These are phyloP conservation scores for Ettlia oleoabundans DNA, from an alignment of 139 green algal genomes.

Conservation along the genomic window DNA sequence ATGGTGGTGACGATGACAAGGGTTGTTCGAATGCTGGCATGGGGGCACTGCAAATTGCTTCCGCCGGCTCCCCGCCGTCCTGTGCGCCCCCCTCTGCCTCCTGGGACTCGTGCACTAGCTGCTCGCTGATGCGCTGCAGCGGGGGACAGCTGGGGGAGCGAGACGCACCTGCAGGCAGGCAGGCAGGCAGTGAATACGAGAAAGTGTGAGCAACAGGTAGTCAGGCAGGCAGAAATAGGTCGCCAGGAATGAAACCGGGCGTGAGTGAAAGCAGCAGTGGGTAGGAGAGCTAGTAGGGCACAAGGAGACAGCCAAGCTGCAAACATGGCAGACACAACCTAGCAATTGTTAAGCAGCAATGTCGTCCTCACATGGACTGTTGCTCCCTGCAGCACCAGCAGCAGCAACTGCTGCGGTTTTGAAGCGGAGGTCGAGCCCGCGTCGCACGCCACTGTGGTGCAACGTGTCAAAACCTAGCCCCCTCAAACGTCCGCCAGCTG, in stretches of 20 bases:
- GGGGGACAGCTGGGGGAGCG: neutral
- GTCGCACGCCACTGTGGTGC: neutral
- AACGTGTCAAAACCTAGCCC: neutral
- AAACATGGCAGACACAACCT: no score
- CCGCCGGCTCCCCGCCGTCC: neutral
- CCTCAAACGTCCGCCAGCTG: neutral
- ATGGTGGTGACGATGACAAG: no score
- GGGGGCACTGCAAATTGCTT: no score
- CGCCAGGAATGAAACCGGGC: no score
- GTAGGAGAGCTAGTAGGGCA: no score
- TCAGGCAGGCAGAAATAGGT: neutral
- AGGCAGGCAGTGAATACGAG: no score
- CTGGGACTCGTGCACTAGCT: neutral
- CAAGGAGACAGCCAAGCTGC: no score
- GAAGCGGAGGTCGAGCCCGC: constrained; percentile 11
- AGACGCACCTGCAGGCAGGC: neutral
- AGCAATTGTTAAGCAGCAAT: no score
- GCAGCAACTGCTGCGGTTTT: no score
- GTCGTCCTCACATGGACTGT: neutral
- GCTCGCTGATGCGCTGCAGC: constrained; percentile 24
- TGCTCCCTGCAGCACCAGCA: neutral
- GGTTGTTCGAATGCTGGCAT: no score
- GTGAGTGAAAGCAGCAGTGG: no score
- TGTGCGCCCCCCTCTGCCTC: neutral
- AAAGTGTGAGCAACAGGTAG: neutral